Evolutionary conservation across 108 stramenopile genomes (phyloP), one percentile per base, ranked within the genome.

Genomic region (Nannochloropsis oceanica): DNA sequence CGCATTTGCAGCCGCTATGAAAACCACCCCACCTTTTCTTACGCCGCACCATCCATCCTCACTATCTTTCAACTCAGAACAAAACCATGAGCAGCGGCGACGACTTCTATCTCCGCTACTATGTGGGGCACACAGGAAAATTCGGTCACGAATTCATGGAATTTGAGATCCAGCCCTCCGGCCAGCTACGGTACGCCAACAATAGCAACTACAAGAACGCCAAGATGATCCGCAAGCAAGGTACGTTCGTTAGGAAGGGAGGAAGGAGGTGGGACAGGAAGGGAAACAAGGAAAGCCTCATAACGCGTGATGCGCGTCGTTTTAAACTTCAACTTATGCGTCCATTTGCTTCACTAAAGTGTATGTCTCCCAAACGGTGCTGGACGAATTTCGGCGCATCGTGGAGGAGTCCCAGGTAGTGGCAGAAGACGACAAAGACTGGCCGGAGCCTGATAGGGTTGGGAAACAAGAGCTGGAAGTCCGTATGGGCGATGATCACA

Each of bases 71-170:
- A 34, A 34, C 34, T 3, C 34, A 34, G 34, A 34, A 34, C 34
- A 34, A 34, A 34, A 34, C 34, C 59, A 73, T 73, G 59, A 73
- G 22, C 59, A n/a, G 18, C n/a, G 59, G 59, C n/a, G 59, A 73
- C 59, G 82, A 44, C 27, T 87, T 87, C 25, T 87, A 87, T 43
- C 79, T 50, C 9, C 86, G 86, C 24, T 88, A 88, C 80, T 85
- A 85, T 85, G 94, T 95, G 43, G 95, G 96, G 22, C 96, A 95
- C 87, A 86, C 91, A 79, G 93, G 93, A 27, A 90, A 91, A 85
- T 94, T 93, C 85, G 95, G 95, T 26, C 94, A 95, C 86, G 96
- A 96, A 82, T 94, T 95, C 84, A 92, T 96, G 93, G 95, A 96
- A 90, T 95, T 96, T 81, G 94, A 95, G 82, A 89, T 95, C 27